Percentiles rank a stretch among this genome's conserved stretches.
Evolutionary conservation across 805 yeast genomes (phyloP).

Genomic region (Ogataea henricii): DNA sequence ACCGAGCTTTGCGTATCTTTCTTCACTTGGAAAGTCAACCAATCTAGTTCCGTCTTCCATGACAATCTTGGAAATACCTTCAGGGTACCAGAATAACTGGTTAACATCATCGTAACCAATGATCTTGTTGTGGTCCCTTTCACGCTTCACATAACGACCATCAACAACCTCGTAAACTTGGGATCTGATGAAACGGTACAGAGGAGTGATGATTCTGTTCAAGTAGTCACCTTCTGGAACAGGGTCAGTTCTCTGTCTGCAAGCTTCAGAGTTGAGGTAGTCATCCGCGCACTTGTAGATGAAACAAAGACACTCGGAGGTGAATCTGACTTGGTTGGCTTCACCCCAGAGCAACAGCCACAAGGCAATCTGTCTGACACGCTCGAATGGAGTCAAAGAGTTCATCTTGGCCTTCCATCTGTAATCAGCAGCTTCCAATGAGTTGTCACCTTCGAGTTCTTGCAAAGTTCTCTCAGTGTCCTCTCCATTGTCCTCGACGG

Average conservation of each 20-base stretch:
- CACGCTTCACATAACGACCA: constrained; percentile 83
- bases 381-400: constrained; percentile 67
- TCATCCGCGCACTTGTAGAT: constrained; percentile 94
- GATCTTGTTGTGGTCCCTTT: constrained; percentile 76
- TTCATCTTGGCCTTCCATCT: constrained; percentile 87
- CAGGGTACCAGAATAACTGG: constrained; percentile 99
- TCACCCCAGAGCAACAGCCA: constrained; percentile 86
- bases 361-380: constrained; percentile 76
- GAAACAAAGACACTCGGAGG: constrained; percentile 87
- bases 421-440: constrained; percentile 78
- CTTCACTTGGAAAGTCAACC: constrained; percentile 85
- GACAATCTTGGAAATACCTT: constrained; percentile 91
- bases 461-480: constrained; percentile 59
- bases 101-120: constrained; percentile 98
- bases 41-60: constrained; percentile 91
- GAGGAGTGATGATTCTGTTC: constrained; percentile 89
- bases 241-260: constrained; percentile 84
- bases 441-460: constrained; percentile 80
- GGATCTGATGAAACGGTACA: constrained; percentile 76
- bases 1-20: constrained; percentile 86
- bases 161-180: constrained; percentile 81
- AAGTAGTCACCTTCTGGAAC: constrained; percentile 90
- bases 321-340: constrained; percentile 92
- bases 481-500: constrained; percentile 64
- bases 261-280: constrained; percentile 83